phyloP scores from a whole-genome alignment of 768 basidiomycete genomes.

The Ephemerocybe angulata region DNA sequence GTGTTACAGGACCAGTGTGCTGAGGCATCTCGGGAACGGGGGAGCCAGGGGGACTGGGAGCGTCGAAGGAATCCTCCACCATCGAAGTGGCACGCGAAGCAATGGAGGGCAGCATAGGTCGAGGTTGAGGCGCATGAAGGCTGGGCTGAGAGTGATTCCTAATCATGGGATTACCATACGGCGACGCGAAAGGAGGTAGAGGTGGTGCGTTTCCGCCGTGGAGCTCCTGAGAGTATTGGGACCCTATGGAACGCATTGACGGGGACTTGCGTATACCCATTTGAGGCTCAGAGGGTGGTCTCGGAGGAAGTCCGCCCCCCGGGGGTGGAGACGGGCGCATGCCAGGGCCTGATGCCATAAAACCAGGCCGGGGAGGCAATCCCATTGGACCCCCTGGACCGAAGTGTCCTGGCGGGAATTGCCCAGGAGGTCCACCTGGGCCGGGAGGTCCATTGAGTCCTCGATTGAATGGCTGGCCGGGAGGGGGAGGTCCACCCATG shows the following conservation, averaged over 20 bases:
- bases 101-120: constrained; percentile 62
- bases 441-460: not conserved
- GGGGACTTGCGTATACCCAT: constrained; percentile 46
- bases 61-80: constrained; percentile 51
- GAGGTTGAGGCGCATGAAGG: constrained; percentile 41
- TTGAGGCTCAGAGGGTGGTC: constrained; percentile 48
- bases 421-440: not conserved
- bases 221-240: constrained; percentile 47
- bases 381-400: constrained; percentile 4
- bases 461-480: not conserved
- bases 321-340: constrained; percentile 1
- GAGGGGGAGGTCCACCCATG: constrained; percentile 2
- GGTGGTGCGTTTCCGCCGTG: constrained; percentile 35
- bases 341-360: not conserved
- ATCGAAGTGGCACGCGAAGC: constrained; percentile 50
- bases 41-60: constrained; percentile 82
- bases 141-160: constrained; percentile 38
- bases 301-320: constrained; percentile 22
- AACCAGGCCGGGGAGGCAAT: constrained; percentile 6
- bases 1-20: constrained; percentile 65
- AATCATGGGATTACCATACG: constrained; percentile 31
- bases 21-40: constrained; percentile 57
- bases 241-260: constrained; percentile 57
- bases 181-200: constrained; percentile 38
- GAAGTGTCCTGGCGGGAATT: constrained; percentile 2